phyloP scores from a whole-genome alignment of 345 rosid genomes.

The Mallotus nudiflorus region DNA sequence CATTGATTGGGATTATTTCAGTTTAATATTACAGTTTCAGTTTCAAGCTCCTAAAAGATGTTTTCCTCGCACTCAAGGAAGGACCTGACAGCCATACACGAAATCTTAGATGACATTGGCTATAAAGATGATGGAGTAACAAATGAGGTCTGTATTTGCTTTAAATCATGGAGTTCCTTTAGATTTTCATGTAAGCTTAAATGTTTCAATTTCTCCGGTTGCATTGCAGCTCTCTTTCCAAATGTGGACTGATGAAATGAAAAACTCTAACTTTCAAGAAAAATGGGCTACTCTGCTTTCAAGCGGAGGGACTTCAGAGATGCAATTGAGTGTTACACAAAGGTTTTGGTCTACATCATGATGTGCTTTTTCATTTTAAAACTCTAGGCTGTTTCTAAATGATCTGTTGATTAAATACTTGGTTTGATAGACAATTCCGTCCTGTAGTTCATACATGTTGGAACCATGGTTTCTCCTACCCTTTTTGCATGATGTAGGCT shows the following conservation, averaged over 20 bases:
- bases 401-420: too few relatives aligned
- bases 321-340: constrained; percentile 75
- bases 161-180: background rate
- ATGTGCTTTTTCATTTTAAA: background rate
- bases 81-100: constrained; percentile 81
- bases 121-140: constrained; percentile 90
- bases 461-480: constrained; percentile 90
- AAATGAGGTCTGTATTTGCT: constrained; percentile 59
- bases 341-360: constrained; percentile 40
- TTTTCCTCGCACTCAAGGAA: too few relatives aligned
- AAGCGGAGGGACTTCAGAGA: constrained; percentile 64
- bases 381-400: too few relatives aligned
- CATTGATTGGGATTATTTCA: too few relatives aligned
- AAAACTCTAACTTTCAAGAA: constrained; percentile 81
- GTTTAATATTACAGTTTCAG: too few relatives aligned
- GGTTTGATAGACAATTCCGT: background rate
- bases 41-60: too few relatives aligned
- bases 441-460: constrained; percentile 74
- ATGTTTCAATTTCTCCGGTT: constrained; percentile 3
- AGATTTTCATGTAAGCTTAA: background rate
- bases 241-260: constrained; percentile 98
- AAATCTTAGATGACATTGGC: constrained; percentile 66
- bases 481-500: constrained; percentile 79
- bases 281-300: constrained; percentile 85
- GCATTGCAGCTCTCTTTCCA: constrained; percentile 85